Conservation (phyloP, 164 flowering plant genomes). For the Santalum album region DNA sequence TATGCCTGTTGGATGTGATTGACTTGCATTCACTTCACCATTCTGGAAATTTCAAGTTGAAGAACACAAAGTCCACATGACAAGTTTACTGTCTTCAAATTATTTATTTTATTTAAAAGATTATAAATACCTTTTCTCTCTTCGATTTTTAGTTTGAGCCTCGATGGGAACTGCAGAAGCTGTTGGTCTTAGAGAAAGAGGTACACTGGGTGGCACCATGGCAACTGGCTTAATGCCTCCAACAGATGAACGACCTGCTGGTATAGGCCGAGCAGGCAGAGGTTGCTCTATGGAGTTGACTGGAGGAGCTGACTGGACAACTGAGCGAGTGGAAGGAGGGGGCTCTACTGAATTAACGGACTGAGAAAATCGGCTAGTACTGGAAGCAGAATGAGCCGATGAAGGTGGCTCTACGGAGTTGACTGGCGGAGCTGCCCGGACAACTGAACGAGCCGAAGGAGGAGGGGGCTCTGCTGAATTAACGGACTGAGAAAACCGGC, state of each 20-base stretch:
- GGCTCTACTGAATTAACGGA: constrained; percentile 14
- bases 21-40: too few relatives aligned
- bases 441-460: constrained; percentile 15
- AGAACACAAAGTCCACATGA: too few relatives aligned
- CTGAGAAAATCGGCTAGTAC: constrained; percentile 8
- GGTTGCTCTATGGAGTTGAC: constrained; percentile 19
- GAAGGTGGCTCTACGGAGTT: constrained; percentile 11
- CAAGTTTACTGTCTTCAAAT: too few relatives aligned
- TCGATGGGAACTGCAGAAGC: constrained; percentile 25
- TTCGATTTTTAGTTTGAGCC: constrained; percentile 24
- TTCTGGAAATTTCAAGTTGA: too few relatives aligned
- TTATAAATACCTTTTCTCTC: constrained; percentile 41
- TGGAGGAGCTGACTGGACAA: constrained; percentile 8
- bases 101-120: too few relatives aligned
- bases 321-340: constrained; percentile 15
- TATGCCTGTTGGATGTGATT: too few relatives aligned
- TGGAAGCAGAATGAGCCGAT: too few relatives aligned
- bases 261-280: constrained; percentile 25
- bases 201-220: constrained; percentile 48
- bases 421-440: constrained; percentile 13
- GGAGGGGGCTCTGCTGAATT: constrained; percentile 18
- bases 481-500: constrained; percentile 6
- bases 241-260: constrained; percentile 32
- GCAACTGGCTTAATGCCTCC: constrained; percentile 39
- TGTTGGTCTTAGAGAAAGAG: constrained; percentile 38